Base-by-base conservation (phyloP, 2,329 filamentous ascomycete species). In the Ceratocystis albifundus region DNA sequence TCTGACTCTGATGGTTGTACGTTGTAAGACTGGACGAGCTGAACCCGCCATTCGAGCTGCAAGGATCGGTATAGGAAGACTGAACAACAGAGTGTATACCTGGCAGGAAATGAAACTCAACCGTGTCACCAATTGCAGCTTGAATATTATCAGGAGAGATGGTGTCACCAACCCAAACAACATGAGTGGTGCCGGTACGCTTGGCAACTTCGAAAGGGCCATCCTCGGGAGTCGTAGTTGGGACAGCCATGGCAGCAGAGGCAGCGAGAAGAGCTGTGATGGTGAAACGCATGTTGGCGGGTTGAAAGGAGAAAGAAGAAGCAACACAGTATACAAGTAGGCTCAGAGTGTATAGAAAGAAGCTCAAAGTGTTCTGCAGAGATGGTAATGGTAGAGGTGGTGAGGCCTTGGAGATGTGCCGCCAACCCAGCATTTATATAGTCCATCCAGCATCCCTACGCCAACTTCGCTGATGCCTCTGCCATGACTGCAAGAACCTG, bases 11-110 rank as follows among this genome's bases (percentile, higher is more conserved):
- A 28, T 4, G 3, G 28, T 4, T 0, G 28, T 28, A 28, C 28
- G 28, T n/a, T n/a, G n/a, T n/a, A 28, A 0, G 28, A 28, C 0
- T 45, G 5, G 17, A 7, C 2, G 59, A 62, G 10, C 15, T 8
- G 17, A 62, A 62, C 20, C 59, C 59, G 4, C 59, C 59, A 20
- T 8, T 22, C 8, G 77, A 72, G 1, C 78, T 8, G 74, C 79
- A 80, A n/a, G 78, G 78, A 53, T 74, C 69, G 64, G 68, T 74
- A 68, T 79, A 80, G 71, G 71, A 74, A 8, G 12, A 17, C 4
- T 53, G 17, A 17, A 53, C 20, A 1, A 53, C 48, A 53, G 10
- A 17, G 20, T 53, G 48, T 17, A 4, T 1, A 8, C 48, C 48
- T 20, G n/a, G 17, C 4, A 7, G 4, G 48, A 53, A 53, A 17